A percentile compares a stretch with the other conserved stretches of the same genome.
Evolutionary conservation across 1,139 yeast genomes (phyloP).

Genomic region (Wickerhamomyces sp.): DNA sequence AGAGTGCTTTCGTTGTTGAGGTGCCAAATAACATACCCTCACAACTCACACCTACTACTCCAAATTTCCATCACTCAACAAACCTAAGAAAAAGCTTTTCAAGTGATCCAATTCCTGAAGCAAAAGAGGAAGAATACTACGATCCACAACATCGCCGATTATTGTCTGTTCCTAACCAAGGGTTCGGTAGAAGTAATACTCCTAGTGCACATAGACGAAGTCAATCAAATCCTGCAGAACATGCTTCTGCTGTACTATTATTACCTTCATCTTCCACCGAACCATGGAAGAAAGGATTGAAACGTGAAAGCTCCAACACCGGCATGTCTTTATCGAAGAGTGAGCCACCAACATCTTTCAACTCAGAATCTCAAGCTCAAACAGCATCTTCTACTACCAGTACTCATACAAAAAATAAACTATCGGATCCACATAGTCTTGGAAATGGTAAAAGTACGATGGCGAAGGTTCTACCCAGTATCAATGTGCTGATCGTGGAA

Average conservation of each 20-base stretch:
- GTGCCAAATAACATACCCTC: slow-evolving; percentile 26
- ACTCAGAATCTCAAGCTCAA: background rate
- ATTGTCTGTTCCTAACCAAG: slow-evolving; percentile 16
- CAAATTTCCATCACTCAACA: background rate
- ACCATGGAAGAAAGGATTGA: background rate
- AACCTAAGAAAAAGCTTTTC: slow-evolving; percentile 6
- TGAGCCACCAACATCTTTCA: background rate
- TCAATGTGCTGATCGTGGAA: slow-evolving; percentile 89
- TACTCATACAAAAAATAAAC: slow-evolving; percentile 8
- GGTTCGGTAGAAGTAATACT: slow-evolving; percentile 4
- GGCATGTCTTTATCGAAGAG: background rate
- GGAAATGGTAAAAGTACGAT: slow-evolving; percentile 12
- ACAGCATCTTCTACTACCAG: background rate
- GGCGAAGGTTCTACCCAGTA: slow-evolving; percentile 53
- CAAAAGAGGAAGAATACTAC: slow-evolving; percentile 17
- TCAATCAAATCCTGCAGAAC: slow-evolving; percentile 24
- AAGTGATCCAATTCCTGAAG: slow-evolving; percentile 20
- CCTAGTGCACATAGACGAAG: slow-evolving; percentile 19
- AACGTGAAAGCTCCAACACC: background rate
- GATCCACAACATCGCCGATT: slow-evolving; percentile 9
- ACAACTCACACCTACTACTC: background rate
- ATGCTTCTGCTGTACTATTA: slow-evolving; percentile 20
- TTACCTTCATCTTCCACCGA: slow-evolving; percentile 15
- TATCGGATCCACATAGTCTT: slow-evolving; percentile 1
- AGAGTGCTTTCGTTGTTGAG: slow-evolving; percentile 62